phyloP scores from a whole-genome alignment of 2,329 filamentous ascomycete genomes.

The Daldinia sp. region DNA sequence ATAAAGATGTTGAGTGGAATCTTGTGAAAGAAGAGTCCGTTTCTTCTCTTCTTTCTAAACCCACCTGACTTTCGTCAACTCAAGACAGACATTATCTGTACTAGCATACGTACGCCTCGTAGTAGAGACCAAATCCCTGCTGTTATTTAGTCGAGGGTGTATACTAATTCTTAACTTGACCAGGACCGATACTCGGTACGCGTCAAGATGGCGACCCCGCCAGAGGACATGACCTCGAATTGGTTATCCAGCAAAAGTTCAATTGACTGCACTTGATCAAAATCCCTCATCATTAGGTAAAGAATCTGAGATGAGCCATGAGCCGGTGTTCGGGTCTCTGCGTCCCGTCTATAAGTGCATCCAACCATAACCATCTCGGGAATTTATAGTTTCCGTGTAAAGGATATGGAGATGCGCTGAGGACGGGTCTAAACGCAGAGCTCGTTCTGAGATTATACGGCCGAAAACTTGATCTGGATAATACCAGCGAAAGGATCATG shows the following conservation, averaged over 20 bases:
- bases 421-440: slow-evolving; percentile 40
- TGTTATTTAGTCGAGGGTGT: slow-evolving; percentile 6
- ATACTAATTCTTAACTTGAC: slow-evolving; percentile 35
- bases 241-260: slow-evolving; percentile 49
- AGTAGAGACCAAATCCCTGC: slow-evolving; percentile 28
- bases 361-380: slow-evolving; percentile 33
- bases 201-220: slow-evolving; percentile 44
- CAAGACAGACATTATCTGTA: slow-evolving; percentile 12
- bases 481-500: slow-evolving; percentile 99
- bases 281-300: slow-evolving; percentile 52
- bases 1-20: slow-evolving; percentile 23
- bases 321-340: slow-evolving; percentile 54
- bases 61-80: slow-evolving; percentile 18
- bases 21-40: neutral
- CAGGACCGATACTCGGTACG: slow-evolving; percentile 48
- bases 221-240: slow-evolving; percentile 47
- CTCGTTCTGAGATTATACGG: slow-evolving; percentile 87
- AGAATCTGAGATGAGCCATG: slow-evolving; percentile 52
- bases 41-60: slow-evolving; percentile 12
- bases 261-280: slow-evolving; percentile 47
- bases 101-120: slow-evolving; percentile 46
- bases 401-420: slow-evolving; percentile 37
- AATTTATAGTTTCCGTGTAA: slow-evolving; percentile 13
- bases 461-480: slow-evolving; percentile 96
- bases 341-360: slow-evolving; percentile 38